These are phyloP conservation scores for Przewalskia tangutica DNA, from an alignment of 257 asterid species.

Conservation along the genomic window DNA sequence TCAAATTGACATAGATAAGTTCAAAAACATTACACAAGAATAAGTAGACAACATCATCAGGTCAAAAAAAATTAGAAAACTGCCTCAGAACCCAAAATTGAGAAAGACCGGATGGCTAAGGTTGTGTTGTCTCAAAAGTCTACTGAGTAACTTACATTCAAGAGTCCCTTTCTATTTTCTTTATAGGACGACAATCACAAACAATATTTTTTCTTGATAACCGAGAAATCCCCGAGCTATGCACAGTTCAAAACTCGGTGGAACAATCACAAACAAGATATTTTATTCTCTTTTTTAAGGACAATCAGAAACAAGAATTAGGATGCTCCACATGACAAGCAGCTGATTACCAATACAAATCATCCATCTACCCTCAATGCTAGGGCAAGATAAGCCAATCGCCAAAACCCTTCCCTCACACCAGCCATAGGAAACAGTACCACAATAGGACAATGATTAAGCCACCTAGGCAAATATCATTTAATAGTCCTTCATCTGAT, in stretches of 20 bases:
- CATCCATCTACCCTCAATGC: not conserved
- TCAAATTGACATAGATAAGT: not conserved
- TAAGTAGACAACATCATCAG: not conserved
- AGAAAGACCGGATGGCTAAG: not conserved
- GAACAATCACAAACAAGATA: not conserved
- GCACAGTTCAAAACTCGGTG: not conserved
- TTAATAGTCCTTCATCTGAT: not conserved
- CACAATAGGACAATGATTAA: not conserved
- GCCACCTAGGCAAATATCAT: not conserved
- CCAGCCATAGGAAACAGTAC: not conserved
- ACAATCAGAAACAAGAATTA: not conserved
- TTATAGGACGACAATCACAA: not conserved
- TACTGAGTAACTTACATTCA: not conserved
- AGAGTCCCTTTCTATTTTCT: not conserved
- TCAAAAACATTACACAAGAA: not conserved
- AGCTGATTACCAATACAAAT: not conserved
- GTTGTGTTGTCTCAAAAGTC: not conserved
- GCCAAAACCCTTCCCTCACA: not conserved
- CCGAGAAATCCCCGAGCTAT: not conserved
- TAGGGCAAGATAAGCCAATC: not conserved
- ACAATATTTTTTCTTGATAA: not conserved
- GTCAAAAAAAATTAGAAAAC: not conserved
- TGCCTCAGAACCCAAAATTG: not conserved
- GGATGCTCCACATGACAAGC: not conserved
- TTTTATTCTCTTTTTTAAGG: not conserved